Conservation (phyloP, 2,329 filamentous ascomycete genomes). For the Tricladium varicosporioides region DNA sequence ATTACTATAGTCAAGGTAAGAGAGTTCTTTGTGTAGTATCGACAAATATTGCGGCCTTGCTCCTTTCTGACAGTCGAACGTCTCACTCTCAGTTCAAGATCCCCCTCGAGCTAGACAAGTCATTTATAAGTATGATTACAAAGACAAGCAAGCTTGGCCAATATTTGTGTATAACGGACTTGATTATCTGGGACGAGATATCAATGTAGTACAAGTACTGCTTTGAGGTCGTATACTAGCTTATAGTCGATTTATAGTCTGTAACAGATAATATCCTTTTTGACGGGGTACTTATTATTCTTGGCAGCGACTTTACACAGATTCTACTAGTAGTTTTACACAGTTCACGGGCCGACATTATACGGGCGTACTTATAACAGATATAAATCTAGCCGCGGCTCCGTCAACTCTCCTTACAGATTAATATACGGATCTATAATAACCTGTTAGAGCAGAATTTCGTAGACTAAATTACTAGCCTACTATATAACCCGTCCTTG, state of each 20-base stretch:
- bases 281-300: neutral
- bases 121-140: conserved; percentile 1
- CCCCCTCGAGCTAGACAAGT: neutral
- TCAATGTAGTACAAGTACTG: neutral
- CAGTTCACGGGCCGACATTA: neutral
- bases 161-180: neutral
- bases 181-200: conserved; percentile 6
- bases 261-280: neutral
- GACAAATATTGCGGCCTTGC: neutral
- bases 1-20: neutral
- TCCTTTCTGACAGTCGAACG: neutral
- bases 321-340: neutral
- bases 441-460: neutral
- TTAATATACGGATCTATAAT: neutral
- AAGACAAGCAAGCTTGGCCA: neutral
- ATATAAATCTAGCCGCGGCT: neutral
- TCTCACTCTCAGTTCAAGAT: conserved; percentile 2
- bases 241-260: neutral
- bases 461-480: neutral
- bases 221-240: neutral
- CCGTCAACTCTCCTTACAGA: neutral
- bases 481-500: neutral
- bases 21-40: conserved; percentile 4
- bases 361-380: neutral
- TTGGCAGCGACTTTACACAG: neutral